Conservation (phyloP, 2,329 filamentous ascomycete genomes). For the Aspergillus intermedius region DNA sequence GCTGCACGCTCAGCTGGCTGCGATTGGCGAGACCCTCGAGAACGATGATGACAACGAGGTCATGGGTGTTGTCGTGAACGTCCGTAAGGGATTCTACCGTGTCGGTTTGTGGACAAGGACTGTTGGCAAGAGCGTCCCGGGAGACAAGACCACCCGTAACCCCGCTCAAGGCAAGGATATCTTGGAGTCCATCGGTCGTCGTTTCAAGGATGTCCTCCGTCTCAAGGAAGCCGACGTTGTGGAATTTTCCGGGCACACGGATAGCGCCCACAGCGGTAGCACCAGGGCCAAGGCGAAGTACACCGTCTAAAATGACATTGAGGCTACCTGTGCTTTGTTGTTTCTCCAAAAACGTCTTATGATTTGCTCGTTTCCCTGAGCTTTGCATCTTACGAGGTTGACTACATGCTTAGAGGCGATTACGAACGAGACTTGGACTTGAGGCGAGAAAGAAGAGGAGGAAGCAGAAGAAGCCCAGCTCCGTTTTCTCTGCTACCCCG, state of each 20-base stretch:
- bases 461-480: constrained; percentile 4
- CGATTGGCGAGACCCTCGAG: constrained; percentile 96
- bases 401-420: constrained; percentile 11
- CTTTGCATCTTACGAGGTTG: not conserved
- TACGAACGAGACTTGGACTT: constrained; percentile 11
- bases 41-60: constrained; percentile 88
- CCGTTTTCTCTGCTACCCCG: constrained; percentile 13
- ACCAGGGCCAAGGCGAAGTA: constrained; percentile 95
- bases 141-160: constrained; percentile 67
- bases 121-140: constrained; percentile 74
- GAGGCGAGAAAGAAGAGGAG: constrained; percentile 6
- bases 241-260: constrained; percentile 95
- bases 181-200: constrained; percentile 73
- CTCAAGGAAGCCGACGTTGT: constrained; percentile 69
- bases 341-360: constrained; percentile 1
- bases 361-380: constrained; percentile 10
- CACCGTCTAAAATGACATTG: constrained; percentile 54
- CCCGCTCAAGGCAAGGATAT: constrained; percentile 78
- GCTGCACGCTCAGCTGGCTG: constrained; percentile 93
- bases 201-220: constrained; percentile 88
- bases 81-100: constrained; percentile 96
- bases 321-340: constrained; percentile 6
- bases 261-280: constrained; percentile 86
- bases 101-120: constrained; percentile 96
- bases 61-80: constrained; percentile 99